phyloP scores from a whole-genome alignment of 441 rosid genomes.

The Pelargonium fulgidum region DNA sequence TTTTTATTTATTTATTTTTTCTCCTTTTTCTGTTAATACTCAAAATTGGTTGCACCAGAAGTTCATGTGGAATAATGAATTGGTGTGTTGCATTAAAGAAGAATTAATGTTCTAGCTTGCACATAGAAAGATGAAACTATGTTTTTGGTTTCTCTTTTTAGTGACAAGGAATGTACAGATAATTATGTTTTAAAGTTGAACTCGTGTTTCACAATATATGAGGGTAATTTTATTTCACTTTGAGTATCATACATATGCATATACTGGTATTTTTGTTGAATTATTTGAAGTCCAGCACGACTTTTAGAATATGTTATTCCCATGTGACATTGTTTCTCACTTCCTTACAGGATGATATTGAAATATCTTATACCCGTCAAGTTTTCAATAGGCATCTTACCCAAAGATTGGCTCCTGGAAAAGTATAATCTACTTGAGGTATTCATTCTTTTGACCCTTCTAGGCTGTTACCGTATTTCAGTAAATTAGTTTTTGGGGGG shows the following conservation, averaged over 20 bases:
- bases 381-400: slow-evolving; percentile 76
- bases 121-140: no score
- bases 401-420: slow-evolving; percentile 52
- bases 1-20: no score
- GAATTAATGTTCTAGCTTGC: no score
- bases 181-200: not conserved
- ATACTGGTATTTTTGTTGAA: not conserved
- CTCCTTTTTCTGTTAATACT: no score
- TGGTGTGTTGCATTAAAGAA: not conserved
- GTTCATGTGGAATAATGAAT: not conserved
- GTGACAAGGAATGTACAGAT: no score
- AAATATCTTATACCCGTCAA: slow-evolving; percentile 91
- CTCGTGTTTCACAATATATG: not conserved
- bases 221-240: not conserved
- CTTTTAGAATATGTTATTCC: not conserved
- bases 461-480: not conserved
- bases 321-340: slow-evolving; percentile 3
- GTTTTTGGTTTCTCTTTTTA: no score
- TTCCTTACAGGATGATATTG: slow-evolving; percentile 65
- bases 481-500: not conserved
- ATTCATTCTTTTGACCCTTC: slow-evolving; percentile 11
- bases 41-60: no score
- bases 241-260: not conserved
- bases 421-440: slow-evolving; percentile 73
- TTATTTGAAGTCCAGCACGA: not conserved